phyloP scores from a whole-genome alignment of 1,139 yeast species.

The Scheffersomyces insectosa region DNA sequence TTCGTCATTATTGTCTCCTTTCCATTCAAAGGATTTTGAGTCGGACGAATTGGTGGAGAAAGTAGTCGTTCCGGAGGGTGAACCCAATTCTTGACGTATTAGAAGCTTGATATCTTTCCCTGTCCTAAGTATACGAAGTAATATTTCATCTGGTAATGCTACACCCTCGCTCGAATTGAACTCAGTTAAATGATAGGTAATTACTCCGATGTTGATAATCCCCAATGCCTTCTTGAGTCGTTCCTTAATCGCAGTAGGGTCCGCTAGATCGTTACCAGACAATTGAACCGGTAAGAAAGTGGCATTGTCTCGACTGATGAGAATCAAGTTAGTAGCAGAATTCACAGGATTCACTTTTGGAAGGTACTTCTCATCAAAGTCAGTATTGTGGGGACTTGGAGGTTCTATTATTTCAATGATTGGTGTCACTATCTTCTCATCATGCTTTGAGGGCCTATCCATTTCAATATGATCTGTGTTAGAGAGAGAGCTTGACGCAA shows the following conservation, averaged over 20 bases:
- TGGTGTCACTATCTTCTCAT: constrained; percentile 3
- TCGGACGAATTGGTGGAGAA: constrained; percentile 48
- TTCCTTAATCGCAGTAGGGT: constrained; percentile 27
- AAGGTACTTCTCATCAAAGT: constrained; percentile 24
- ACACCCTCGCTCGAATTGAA: constrained; percentile 66
- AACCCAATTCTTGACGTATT: constrained; percentile 41
- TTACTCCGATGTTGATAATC: constrained; percentile 37
- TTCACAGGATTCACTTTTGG: constrained; percentile 21
- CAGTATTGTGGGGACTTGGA: background rate
- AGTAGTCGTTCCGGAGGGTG: constrained; percentile 35
- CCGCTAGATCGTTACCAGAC: constrained; percentile 12
- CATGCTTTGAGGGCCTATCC: background rate
- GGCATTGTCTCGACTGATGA: constrained; percentile 62
- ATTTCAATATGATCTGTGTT: no score
- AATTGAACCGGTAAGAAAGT: constrained; percentile 50
- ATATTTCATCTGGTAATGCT: constrained; percentile 50
- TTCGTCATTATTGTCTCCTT: constrained; percentile 40
- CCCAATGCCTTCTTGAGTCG: constrained; percentile 40
- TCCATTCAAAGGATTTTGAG: constrained; percentile 48
- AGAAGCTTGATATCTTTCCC: constrained; percentile 38
- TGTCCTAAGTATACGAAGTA: constrained; percentile 31
- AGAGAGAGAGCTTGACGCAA: no score
- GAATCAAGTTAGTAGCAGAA: constrained; percentile 23
- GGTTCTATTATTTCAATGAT: background rate
- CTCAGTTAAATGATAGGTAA: constrained; percentile 70